Percentiles rank a stretch among this genome's conserved stretches.
phyloP scores from a whole-genome alignment of 2,329 filamentous ascomycete species.

The Calonectria montana region DNA sequence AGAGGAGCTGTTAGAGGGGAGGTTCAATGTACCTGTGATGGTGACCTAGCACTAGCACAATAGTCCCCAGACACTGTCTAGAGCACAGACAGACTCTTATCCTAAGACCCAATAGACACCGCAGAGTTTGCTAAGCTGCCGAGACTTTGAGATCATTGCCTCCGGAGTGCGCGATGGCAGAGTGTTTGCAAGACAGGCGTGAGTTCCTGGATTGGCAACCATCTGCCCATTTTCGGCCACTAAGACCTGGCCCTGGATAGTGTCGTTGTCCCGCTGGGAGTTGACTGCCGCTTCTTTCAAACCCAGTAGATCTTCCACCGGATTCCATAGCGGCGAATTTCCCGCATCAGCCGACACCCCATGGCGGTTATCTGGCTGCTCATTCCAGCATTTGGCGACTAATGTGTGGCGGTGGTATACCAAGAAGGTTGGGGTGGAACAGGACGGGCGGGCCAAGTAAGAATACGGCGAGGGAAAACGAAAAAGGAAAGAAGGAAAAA shows the following conservation, averaged over 20 bases:
- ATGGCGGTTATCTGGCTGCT: not conserved
- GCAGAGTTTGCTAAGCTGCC: not conserved
- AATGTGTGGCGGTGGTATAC: not conserved
- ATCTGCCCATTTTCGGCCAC: not conserved
- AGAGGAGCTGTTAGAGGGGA: not conserved
- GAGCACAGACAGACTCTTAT: conserved; percentile 25
- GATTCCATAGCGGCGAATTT: not conserved
- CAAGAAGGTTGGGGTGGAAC: not conserved
- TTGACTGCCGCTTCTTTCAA: not conserved
- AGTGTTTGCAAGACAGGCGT: not conserved
- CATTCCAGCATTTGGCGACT: not conserved
- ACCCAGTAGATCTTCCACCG: not conserved
- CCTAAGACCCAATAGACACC: not conserved
- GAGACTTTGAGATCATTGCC: not conserved
- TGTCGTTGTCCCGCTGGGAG: not conserved
- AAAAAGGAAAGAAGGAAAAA: not conserved
- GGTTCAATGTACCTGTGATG: conserved; percentile 17
- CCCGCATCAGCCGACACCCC: not conserved
- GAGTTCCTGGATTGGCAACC: not conserved
- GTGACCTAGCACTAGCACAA: conserved; percentile 18
- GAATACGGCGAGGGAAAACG: not conserved
- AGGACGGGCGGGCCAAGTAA: not conserved
- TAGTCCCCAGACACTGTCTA: conserved; percentile 28
- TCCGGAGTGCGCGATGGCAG: not conserved
- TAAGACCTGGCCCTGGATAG: not conserved